Evolutionary conservation across 2,329 filamentous ascomycete species (phyloP).

Genomic region (Fusarium sp.): DNA sequence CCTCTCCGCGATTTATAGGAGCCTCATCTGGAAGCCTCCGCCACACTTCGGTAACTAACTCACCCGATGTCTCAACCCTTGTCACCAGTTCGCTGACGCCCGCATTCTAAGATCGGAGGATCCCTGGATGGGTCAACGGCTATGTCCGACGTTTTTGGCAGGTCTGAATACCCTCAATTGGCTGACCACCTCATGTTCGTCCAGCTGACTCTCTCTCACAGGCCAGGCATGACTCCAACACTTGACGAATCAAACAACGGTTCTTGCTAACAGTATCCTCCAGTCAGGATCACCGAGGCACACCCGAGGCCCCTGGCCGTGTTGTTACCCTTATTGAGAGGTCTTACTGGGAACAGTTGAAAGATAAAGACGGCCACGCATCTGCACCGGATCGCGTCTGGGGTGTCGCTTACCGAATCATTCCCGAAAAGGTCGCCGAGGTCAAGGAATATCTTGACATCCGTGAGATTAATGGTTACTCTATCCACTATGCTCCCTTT

Average conservation of each 20-base stretch:
- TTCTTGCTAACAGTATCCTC: slow-evolving; percentile 2
- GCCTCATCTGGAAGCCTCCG: slow-evolving; percentile 97
- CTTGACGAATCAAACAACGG: background rate
- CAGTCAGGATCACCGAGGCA: slow-evolving; percentile 95
- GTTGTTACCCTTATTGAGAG: slow-evolving; percentile 93
- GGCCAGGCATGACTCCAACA: slow-evolving; percentile 47
- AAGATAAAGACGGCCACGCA: slow-evolving; percentile 75
- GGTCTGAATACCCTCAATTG: slow-evolving; percentile 64
- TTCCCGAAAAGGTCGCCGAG: slow-evolving; percentile 75
- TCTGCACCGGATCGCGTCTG: slow-evolving; percentile 76
- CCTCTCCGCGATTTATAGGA: slow-evolving; percentile 58
- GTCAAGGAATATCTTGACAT: slow-evolving; percentile 94
- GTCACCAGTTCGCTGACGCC: slow-evolving; percentile 7
- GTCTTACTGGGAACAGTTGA: slow-evolving; percentile 82
- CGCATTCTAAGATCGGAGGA: slow-evolving; percentile 73
- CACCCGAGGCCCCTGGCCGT: slow-evolving; percentile 85
- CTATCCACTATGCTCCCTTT: slow-evolving; percentile 90
- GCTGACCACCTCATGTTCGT: background rate
- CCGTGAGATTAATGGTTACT: slow-evolving; percentile 97
- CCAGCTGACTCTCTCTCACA: slow-evolving; percentile 28
- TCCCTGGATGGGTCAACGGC: slow-evolving; percentile 91
- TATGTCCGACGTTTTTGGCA: slow-evolving; percentile 99
- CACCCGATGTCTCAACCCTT: slow-evolving; percentile 1
- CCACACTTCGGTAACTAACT: slow-evolving; percentile 83
- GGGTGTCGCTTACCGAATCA: slow-evolving; percentile 93